A percentile compares a stretch with the other conserved stretches of the same genome.
phyloP scores from a whole-genome alignment of 2,329 filamentous ascomycete species.

The Curvularia spicifera region DNA sequence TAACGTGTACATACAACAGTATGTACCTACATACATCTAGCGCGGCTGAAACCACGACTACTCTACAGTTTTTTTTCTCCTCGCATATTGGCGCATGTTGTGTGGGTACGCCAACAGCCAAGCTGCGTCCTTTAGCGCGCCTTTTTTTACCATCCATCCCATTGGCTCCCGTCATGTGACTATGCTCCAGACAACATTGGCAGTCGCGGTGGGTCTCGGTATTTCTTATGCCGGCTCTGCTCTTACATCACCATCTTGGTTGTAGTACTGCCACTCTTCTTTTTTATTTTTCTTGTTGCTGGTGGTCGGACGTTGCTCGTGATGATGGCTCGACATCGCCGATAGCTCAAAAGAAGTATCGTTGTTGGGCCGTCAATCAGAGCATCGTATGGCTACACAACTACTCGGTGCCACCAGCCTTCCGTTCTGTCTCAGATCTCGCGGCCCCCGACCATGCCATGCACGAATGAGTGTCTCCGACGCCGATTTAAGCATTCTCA shows the following conservation, averaged over 20 bases:
- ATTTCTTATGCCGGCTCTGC: too few species aligned
- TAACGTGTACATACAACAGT: background rate
- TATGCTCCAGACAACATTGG: background rate
- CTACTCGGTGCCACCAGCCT: slow-evolving; percentile 16
- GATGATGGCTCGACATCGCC: background rate
- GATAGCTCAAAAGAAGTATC: background rate
- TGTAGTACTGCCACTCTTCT: background rate
- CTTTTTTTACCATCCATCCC: slow-evolving; percentile 11
- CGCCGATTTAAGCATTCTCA: background rate
- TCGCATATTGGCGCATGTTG: slow-evolving; percentile 21
- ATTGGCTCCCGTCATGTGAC: slow-evolving; percentile 31
- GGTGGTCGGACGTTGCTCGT: background rate
- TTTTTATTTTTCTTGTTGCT: background rate
- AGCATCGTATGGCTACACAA: slow-evolving; percentile 6
- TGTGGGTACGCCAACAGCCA: slow-evolving; percentile 26
- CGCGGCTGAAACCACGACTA: slow-evolving; percentile 30
- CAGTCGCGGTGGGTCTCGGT: background rate
- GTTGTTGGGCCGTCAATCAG: background rate
- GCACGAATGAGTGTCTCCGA: slow-evolving; percentile 11
- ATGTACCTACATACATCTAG: background rate
- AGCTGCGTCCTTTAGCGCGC: slow-evolving; percentile 28
- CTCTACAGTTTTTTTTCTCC: slow-evolving; percentile 12
- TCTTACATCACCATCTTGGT: background rate
- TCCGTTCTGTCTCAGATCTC: slow-evolving; percentile 27
- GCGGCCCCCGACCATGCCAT: slow-evolving; percentile 15